Conservation (phyloP, 2,329 filamentous ascomycete genomes). For the Claviceps cyperi region DNA sequence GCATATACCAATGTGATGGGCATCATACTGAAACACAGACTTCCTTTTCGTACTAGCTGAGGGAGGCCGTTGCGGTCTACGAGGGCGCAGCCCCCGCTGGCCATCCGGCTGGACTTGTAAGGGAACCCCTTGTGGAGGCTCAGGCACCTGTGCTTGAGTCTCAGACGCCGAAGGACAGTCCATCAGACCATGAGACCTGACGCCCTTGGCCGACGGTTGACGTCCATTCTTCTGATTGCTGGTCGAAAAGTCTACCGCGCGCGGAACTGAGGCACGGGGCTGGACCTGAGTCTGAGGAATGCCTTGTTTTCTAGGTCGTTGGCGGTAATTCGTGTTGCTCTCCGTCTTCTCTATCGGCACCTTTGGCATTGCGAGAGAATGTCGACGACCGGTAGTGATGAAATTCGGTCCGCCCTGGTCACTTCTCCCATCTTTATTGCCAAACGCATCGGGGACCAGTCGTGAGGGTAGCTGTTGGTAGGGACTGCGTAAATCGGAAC, state of each 20-base stretch:
- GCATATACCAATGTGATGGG: conserved; percentile 13
- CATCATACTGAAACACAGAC: conserved; percentile 5
- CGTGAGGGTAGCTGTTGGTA: background rate
- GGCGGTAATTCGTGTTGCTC: background rate
- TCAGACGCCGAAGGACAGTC: background rate
- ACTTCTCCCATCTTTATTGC: background rate
- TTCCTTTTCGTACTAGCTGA: background rate
- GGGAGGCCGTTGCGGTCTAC: background rate
- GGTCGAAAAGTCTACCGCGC: background rate
- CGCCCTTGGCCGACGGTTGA: background rate
- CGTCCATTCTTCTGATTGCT: background rate
- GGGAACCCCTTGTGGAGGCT: background rate
- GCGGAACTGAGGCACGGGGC: background rate
- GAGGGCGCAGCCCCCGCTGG: background rate
- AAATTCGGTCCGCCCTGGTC: conserved; percentile 5
- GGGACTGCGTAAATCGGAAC: conserved; percentile 5
- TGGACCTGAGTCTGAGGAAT: background rate
- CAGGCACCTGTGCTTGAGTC: background rate
- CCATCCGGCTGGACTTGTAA: background rate
- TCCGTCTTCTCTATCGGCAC: background rate
- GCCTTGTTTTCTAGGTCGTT: background rate
- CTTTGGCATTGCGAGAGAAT: conserved; percentile 6
- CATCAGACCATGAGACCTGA: background rate
- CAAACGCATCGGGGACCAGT: background rate
- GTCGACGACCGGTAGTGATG: conserved; percentile 6